A percentile compares a stretch with the other conserved stretches of the same genome.
Evolutionary conservation across 2,329 filamentous ascomycete species (phyloP).

Genomic region (Myriosclerotinia scirpicola): DNA sequence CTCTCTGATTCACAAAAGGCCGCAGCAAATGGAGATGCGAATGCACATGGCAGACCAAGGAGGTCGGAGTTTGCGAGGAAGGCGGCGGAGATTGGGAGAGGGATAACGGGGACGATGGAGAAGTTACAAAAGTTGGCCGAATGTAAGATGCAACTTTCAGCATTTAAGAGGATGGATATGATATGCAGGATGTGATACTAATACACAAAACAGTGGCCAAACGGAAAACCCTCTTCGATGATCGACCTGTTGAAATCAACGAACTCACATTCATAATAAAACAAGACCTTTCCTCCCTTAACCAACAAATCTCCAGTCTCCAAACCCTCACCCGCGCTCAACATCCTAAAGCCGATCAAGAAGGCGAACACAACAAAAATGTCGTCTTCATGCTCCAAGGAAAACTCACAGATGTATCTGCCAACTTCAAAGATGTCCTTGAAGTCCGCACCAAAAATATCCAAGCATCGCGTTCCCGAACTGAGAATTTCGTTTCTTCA

Average conservation of each 20-base stretch:
- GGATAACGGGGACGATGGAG: conserved; percentile 88
- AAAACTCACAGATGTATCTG: conserved; percentile 86
- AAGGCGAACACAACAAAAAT: conserved; percentile 97
- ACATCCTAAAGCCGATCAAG: conserved; percentile 70
- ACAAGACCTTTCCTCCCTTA: conserved; percentile 83
- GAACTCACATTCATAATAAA: conserved; percentile 98
- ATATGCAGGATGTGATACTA: neutral
- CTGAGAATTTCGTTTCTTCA: conserved; percentile 93
- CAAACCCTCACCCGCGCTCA: conserved; percentile 75
- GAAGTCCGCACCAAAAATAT: conserved; percentile 98
- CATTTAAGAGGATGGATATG: neutral
- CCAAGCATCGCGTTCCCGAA: conserved; percentile 85
- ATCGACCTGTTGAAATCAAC: conserved; percentile 93
- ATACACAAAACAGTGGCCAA: conserved; percentile 66
- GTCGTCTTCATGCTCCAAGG: conserved; percentile 90
- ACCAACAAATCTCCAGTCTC: conserved; percentile 83
- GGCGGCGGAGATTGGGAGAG: conserved; percentile 87
- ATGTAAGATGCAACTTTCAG: conserved; percentile 49
- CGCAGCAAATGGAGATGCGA: conserved; percentile 53
- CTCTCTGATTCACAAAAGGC: conserved; percentile 72
- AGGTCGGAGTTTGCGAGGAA: conserved; percentile 91
- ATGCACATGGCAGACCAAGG: conserved; percentile 49
- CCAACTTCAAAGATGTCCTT: conserved; percentile 95
- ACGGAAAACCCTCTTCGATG: conserved; percentile 94
- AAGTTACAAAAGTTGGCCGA: conserved; percentile 93